These are phyloP conservation scores for Aureobasidium musti DNA, from an alignment of 2,329 filamentous ascomycete genomes.

Conservation along the genomic window DNA sequence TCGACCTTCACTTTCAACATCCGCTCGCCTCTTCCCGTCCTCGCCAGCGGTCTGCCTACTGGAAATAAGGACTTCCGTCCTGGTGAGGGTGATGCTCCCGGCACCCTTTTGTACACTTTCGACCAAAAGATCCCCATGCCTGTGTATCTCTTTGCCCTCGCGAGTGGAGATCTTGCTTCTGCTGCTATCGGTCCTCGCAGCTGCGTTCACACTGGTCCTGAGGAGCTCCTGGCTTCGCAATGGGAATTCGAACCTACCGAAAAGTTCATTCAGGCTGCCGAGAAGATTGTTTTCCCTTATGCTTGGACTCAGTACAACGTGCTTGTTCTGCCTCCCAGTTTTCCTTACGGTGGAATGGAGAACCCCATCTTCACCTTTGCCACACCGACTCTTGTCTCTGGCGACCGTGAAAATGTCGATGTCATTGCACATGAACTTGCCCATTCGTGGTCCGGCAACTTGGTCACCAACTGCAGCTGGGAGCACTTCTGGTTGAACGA, in stretches of 20 bases:
- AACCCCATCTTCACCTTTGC: conserved; percentile 95
- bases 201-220: conserved; percentile 81
- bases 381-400: conserved; percentile 90
- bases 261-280: conserved; percentile 84
- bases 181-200: conserved; percentile 86
- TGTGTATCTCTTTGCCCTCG: conserved; percentile 91
- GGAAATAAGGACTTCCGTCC: conserved; percentile 55
- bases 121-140: conserved; percentile 91
- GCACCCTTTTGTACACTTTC: conserved; percentile 73
- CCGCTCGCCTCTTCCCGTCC: conserved; percentile 81
- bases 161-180: conserved; percentile 76
- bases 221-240: conserved; percentile 78
- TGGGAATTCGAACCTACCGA: conserved; percentile 96
- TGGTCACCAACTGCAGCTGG: conserved; percentile 77
- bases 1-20: conserved; percentile 91
- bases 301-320: conserved; percentile 96
- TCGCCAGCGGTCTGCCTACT: conserved; percentile 77
- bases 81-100: conserved; percentile 55
- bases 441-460: conserved; percentile 84
- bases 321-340: conserved; percentile 83
- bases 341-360: conserved; percentile 74
- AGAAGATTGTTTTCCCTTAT: conserved; percentile 80
- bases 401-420: conserved; percentile 80
- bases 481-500: conserved; percentile 73
- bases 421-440: conserved; percentile 86